These are phyloP conservation scores for Castanopsis chinensis DNA, from an alignment of 306 rosid species.

Conservation along the genomic window DNA sequence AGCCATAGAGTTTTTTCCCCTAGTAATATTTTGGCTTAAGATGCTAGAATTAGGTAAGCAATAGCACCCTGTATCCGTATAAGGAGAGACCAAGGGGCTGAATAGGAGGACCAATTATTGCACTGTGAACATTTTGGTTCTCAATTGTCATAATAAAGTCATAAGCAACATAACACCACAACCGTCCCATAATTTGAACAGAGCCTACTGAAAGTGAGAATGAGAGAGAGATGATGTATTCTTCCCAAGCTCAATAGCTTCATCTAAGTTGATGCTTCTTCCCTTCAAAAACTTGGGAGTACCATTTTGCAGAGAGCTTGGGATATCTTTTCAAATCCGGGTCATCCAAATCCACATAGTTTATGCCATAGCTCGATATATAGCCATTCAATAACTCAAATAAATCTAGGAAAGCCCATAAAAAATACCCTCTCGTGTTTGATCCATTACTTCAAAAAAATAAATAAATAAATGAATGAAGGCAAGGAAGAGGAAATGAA, in stretches of 20 bases:
- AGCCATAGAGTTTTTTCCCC: too few species aligned
- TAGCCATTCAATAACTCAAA: constrained; percentile 51
- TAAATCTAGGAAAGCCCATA: constrained; percentile 64
- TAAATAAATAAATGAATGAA: neutral
- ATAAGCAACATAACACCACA: too few species aligned
- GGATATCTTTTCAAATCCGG: constrained; percentile 47
- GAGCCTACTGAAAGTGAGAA: constrained; percentile 3
- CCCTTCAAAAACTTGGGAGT: constrained; percentile 46
- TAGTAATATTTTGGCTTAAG: too few species aligned
- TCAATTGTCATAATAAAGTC: too few species aligned
- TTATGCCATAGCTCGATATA: constrained; percentile 42
- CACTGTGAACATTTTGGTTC: too few species aligned
- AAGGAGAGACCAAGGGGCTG: too few species aligned
- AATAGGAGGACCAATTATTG: too few species aligned
- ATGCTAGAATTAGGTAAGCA: too few species aligned
- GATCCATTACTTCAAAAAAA: constrained; percentile 47
- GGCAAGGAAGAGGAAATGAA: neutral
- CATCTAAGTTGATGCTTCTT: neutral
- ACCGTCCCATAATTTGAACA: neutral
- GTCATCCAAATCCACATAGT: constrained; percentile 44
- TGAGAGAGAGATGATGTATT: constrained; percentile 7
- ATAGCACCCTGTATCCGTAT: too few species aligned
- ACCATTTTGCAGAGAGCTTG: constrained; percentile 63
- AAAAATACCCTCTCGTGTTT: constrained; percentile 59
- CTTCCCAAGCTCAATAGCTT: constrained; percentile 6